Evolutionary conservation across 176 grass and related monocot genomes (phyloP), one percentile per base, ranked within the genome.

Genomic region (Phragmites australis): DNA sequence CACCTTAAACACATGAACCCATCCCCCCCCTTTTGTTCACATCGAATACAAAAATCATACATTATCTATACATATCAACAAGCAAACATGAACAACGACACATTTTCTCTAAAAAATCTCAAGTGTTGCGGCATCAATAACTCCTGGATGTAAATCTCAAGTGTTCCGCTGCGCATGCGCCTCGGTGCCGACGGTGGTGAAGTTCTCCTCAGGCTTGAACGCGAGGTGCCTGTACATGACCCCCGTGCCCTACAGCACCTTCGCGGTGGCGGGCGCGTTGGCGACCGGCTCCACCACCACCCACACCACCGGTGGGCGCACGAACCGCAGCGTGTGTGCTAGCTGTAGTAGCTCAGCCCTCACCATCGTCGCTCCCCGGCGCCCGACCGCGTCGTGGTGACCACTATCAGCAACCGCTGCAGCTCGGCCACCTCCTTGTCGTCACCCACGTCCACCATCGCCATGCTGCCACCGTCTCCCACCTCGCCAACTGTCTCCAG

Each of bases 141-240:
- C n/a, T n/a, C n/a, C n/a, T n/a, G n/a, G n/a, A n/a, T n/a, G n/a
- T n/a, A 37, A 37, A 37, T 37, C 34, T 37, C 34, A 37, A 37
- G 34, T 37, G 34, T 94, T 94, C 48, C 87, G 58, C 94, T 97
- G 94, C 67, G 91, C 91, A 60, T 97, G 88, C 18, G 53, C 90
- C 87, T 90, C 92, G 4, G 78, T 81, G 17, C 19, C 68, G 19
- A 90, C 45, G 26, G 78, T 78, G 31, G 94, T 94, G 80, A 97
- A 90, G 82, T 97, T 97, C 72, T 92, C 94, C 72, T 88, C 86
- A 0, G 86, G 86, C 42, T 76, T 76, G 83, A 97, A 97, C 1
- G 89, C 86, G 66, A 97, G 63, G 81, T 97, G 94, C 8, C 94
- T 54, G 83, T 97, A 97, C 94, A 97, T 89, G 50, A 97, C 82